Conservation (phyloP, 768 basidiomycete genomes). For the Suillus ampliporus region DNA sequence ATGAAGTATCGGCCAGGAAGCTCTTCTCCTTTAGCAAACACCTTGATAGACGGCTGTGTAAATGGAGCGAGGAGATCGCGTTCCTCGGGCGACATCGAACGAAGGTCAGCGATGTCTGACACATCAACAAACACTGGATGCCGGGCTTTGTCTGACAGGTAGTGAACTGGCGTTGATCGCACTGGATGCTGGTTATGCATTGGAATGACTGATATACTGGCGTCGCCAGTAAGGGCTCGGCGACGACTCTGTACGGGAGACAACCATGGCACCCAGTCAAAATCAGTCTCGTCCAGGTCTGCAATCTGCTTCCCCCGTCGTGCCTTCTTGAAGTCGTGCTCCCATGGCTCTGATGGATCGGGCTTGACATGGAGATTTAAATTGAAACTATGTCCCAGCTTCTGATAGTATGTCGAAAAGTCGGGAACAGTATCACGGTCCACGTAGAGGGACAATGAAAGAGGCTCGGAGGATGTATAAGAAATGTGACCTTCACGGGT, state of each 20-base stretch:
- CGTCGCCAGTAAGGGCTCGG: background rate
- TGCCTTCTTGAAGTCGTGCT: slow-evolving; percentile 8
- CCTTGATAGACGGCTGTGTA: slow-evolving; percentile 13
- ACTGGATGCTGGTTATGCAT: background rate
- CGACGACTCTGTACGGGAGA: background rate
- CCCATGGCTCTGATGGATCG: slow-evolving; percentile 19
- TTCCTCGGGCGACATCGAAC: slow-evolving; percentile 13
- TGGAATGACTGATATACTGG: slow-evolving; percentile 13
- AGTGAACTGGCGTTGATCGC: slow-evolving; percentile 18
- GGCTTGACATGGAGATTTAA: background rate
- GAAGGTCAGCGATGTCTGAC: slow-evolving; percentile 6
- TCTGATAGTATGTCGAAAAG: slow-evolving; percentile 12
- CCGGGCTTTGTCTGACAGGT: slow-evolving; percentile 25
- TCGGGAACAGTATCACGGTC: background rate
- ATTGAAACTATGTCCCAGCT: background rate
- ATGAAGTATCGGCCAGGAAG: slow-evolving; percentile 16
- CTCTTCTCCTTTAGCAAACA: slow-evolving; percentile 25
- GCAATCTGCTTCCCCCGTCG: background rate
- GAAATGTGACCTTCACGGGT: background rate
- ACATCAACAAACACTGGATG: slow-evolving; percentile 24
- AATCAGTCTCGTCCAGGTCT: slow-evolving; percentile 3
- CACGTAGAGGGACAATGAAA: slow-evolving; percentile 1
- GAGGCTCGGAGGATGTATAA: slow-evolving; percentile 9
- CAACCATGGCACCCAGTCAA: slow-evolving; percentile 17
- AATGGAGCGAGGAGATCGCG: slow-evolving; percentile 16